Base-by-base conservation (phyloP, 2,329 filamentous ascomycete genomes). In the Botrytis elliptica region DNA sequence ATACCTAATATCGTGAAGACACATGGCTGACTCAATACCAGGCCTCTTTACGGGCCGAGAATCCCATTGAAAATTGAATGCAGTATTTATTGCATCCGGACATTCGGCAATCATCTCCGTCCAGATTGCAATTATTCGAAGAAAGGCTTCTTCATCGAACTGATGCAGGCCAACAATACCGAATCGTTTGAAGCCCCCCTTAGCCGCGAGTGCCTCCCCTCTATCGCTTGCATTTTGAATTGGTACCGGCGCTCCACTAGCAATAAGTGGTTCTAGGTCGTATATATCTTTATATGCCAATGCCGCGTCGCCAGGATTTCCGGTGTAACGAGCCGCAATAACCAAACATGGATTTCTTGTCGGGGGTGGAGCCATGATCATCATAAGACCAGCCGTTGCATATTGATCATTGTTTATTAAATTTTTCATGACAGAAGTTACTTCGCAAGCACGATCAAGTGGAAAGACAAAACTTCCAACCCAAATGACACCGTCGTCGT, bases 401-500 rank as follows among this genome's bases (percentile, higher is more conserved):
- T 71, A 29, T 25, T 33, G 29, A 8, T 49, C 40, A 59, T 75
- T 63, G 33, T 59, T 29, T 57, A 75, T 73, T 8, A 75, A 44
- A 29, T 33, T 12, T 22, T 70, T 60, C 73, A 82, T 78, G 1
- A 75, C 79, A 14, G 72, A 63, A 20, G 76, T 75, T 4, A 82
- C 78, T 64, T 79, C 79, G 29, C 76, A 69, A 12, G 78, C 77
- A 70, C 78, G 78, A 25, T 77, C 74, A 0, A 79, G 74, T 5
- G 79, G 77, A 63, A 81, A 83, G 25, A 80, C 72, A 42, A 81
- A 78, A 20, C 70, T 76, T 6, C 80, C 79, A 18, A 73, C 77
- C 81, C 80, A 81, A 49, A 79, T 73, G 1, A 69, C 69, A 22
- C 79, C 79, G 29, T 70, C 9, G 18, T 67, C 49, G 22, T 71